Percentiles rank a stretch among this genome's conserved stretches.
Evolutionary conservation across 352 stramenopile genomes (phyloP).

Genomic region (Phytophthora lateralis): DNA sequence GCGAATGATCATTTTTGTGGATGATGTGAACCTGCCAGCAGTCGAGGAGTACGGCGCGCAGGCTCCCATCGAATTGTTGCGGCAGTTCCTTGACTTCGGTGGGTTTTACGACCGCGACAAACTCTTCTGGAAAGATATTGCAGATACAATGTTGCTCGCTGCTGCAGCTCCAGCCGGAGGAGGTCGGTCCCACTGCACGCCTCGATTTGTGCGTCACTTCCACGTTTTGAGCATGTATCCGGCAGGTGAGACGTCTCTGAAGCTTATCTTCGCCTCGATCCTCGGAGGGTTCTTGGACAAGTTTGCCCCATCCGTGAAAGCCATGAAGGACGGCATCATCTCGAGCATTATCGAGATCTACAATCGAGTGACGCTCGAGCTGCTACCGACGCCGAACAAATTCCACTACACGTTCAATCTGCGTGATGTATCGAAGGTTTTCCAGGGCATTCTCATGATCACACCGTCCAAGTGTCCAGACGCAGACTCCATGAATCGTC

Average conservation of each 20-base stretch:
- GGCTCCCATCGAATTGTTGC: slow-evolving; percentile 92
- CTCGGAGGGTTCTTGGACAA: slow-evolving; percentile 92
- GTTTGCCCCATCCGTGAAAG: slow-evolving; percentile 87
- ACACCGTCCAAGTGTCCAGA: slow-evolving; percentile 80
- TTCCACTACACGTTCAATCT: slow-evolving; percentile 97
- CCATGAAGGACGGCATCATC: slow-evolving; percentile 83
- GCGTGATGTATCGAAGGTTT: slow-evolving; percentile 95
- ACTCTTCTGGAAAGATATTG: slow-evolving; percentile 97
- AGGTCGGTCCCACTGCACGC: slow-evolving; percentile 86
- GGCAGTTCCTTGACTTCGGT: slow-evolving; percentile 95
- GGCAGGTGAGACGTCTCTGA: slow-evolving; percentile 84
- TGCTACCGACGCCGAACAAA: slow-evolving; percentile 93
- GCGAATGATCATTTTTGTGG: slow-evolving; percentile 94
- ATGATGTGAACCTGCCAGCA: slow-evolving; percentile 95
- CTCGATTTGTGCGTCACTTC: slow-evolving; percentile 95
- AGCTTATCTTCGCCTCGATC: slow-evolving; percentile 94
- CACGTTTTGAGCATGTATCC: slow-evolving; percentile 95
- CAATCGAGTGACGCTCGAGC: slow-evolving; percentile 89
- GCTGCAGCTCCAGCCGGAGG: slow-evolving; percentile 91
- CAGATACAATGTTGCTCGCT: slow-evolving; percentile 91
- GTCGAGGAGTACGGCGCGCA: slow-evolving; percentile 96
- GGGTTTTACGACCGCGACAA: slow-evolving; percentile 97
- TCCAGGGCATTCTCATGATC: slow-evolving; percentile 96
- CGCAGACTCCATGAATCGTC: slow-evolving; percentile 80
- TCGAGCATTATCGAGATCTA: slow-evolving; percentile 94